phyloP scores from a whole-genome alignment of 805 yeast genomes.

The Metschnikowia peoriensis region DNA sequence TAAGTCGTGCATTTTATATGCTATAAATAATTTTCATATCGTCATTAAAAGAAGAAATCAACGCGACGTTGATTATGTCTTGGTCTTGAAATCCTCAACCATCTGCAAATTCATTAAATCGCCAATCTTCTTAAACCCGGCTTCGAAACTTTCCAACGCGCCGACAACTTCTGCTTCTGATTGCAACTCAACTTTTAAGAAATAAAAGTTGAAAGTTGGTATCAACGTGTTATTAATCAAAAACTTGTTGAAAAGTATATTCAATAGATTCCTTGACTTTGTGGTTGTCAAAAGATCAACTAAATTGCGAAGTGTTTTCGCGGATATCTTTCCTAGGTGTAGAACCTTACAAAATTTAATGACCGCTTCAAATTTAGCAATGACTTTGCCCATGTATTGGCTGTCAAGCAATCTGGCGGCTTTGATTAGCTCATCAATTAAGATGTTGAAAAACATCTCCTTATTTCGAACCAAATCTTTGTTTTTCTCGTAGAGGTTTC shows the following conservation, averaged over 20 bases:
- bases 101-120: slow-evolving; percentile 24
- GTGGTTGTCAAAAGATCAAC: slow-evolving; percentile 26
- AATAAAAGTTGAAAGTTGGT: slow-evolving; percentile 29
- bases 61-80: neutral
- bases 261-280: slow-evolving; percentile 24
- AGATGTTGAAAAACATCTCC: slow-evolving; percentile 9
- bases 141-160: slow-evolving; percentile 24
- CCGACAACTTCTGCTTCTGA: slow-evolving; percentile 19
- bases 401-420: slow-evolving; percentile 15
- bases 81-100: slow-evolving; percentile 14
- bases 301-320: slow-evolving; percentile 23
- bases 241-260: slow-evolving; percentile 28
- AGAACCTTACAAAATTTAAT: slow-evolving; percentile 26
- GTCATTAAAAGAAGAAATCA: neutral
- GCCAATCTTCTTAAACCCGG: slow-evolving; percentile 23
- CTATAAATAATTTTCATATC: slow-evolving; percentile 1
- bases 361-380: slow-evolving; percentile 22
- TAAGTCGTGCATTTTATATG: neutral
- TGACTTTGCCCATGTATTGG: neutral
- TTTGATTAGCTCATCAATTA: slow-evolving; percentile 15
- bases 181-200: slow-evolving; percentile 25
- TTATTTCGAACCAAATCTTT: slow-evolving; percentile 12
- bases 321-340: slow-evolving; percentile 19
- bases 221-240: slow-evolving; percentile 17
- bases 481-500: slow-evolving; percentile 11